A percentile compares a stretch with the other conserved stretches of the same genome.
These are phyloP conservation scores for Macrolepiota albuminosa DNA, from an alignment of 768 basidiomycete species.

Conservation along the genomic window DNA sequence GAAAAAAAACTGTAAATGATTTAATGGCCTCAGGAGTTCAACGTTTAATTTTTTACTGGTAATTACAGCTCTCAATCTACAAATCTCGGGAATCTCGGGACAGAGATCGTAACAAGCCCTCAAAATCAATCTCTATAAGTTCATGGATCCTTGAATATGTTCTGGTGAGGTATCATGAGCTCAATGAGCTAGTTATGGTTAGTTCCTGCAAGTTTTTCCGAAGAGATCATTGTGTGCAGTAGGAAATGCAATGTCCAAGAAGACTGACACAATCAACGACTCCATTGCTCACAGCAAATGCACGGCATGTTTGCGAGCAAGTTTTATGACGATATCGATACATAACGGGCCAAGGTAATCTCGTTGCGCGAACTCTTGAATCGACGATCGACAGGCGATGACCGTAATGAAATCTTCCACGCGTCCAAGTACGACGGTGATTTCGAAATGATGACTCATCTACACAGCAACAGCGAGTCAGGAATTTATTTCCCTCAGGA, in stretches of 20 bases:
- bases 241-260: neutral
- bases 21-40: neutral
- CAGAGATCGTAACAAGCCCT: neutral
- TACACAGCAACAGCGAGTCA: neutral
- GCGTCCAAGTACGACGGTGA: neutral
- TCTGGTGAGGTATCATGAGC: too few relatives aligned
- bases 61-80: neutral
- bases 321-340: too few relatives aligned
- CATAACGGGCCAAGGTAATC: too few relatives aligned
- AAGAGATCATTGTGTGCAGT: neutral
- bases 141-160: neutral
- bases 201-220: neutral
- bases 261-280: neutral
- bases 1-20: neutral
- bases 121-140: neutral
- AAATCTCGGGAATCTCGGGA: neutral
- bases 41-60: neutral
- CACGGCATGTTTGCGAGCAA: neutral
- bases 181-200: too few relatives aligned
- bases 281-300: neutral
- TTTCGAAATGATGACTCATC: neutral
- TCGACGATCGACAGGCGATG: neutral
- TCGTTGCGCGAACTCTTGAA: neutral
- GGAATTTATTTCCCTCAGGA: neutral
- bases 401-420: neutral